A percentile compares a stretch with the other conserved stretches of the same genome.
phyloP scores from a whole-genome alignment of 345 rosid species.

The Eucalyptus tenuipes region DNA sequence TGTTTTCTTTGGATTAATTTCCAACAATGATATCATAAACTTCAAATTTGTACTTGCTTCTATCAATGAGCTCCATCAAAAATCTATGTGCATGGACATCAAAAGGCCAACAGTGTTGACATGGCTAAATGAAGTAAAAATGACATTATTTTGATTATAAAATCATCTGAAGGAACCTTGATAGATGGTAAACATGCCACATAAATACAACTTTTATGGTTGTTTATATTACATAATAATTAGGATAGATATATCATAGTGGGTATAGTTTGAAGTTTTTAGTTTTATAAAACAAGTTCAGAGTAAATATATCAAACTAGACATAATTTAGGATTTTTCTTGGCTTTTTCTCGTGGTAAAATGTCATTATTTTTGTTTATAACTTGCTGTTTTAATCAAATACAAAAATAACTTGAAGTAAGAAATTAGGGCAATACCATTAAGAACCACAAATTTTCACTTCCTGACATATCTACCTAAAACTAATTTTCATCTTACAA shows the following conservation, averaged over 20 bases:
- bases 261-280: too few species aligned
- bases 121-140: too few species aligned
- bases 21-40: too few species aligned
- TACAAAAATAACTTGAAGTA: neutral
- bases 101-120: too few species aligned
- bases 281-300: too few species aligned
- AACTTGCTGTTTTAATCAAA: neutral
- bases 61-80: too few species aligned
- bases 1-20: too few species aligned
- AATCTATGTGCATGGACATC: fast-evolving
- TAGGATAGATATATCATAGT: too few species aligned
- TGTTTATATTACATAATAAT: too few species aligned
- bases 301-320: fast-evolving
- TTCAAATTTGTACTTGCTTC: fast-evolving
- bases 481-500: neutral
- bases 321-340: neutral
- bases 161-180: fast-evolving
- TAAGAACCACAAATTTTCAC: neutral
- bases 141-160: too few species aligned
- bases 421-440: neutral
- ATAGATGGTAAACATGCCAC: fast-evolving
- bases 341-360: neutral
- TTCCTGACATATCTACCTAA: fast-evolving
- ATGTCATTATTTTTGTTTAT: neutral
- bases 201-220: too few species aligned